Evolutionary conservation across 441 rosid species (phyloP).

Genomic region (Populus tomentosa): DNA sequence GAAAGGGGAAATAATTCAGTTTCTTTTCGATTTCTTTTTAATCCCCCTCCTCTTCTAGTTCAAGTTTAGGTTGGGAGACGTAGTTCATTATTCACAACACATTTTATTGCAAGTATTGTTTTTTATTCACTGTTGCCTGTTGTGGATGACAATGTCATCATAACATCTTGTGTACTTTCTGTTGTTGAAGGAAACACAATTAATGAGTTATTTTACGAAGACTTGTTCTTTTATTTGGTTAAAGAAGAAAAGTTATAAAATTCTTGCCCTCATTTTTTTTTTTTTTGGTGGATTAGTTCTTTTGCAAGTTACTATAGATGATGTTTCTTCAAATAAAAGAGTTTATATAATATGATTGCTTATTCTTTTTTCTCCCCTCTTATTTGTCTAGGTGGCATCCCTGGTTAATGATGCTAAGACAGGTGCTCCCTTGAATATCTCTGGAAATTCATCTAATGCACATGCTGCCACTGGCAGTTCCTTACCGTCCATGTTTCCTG

Average conservation of each 20-base stretch:
- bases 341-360: slow-evolving; percentile 6
- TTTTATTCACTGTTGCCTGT: neutral
- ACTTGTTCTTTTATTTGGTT: neutral
- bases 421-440: slow-evolving; percentile 62
- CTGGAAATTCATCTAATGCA: slow-evolving; percentile 54
- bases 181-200: neutral
- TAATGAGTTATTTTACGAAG: neutral
- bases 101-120: neutral
- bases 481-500: slow-evolving; percentile 93
- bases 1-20: neutral
- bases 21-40: neutral
- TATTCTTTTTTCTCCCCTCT: slow-evolving; percentile 4
- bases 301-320: neutral
- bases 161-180: neutral
- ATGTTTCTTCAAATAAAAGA: neutral
- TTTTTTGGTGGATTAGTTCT: neutral
- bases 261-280: neutral
- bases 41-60: neutral
- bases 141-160: neutral
- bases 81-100: neutral
- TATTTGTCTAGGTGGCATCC: slow-evolving; percentile 51
- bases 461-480: slow-evolving; percentile 44
- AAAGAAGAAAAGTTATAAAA: neutral
- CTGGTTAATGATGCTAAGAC: slow-evolving; percentile 76
- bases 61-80: neutral